Conservation (phyloP, 768 basidiomycete species). For the Boletus subparvulus region DNA sequence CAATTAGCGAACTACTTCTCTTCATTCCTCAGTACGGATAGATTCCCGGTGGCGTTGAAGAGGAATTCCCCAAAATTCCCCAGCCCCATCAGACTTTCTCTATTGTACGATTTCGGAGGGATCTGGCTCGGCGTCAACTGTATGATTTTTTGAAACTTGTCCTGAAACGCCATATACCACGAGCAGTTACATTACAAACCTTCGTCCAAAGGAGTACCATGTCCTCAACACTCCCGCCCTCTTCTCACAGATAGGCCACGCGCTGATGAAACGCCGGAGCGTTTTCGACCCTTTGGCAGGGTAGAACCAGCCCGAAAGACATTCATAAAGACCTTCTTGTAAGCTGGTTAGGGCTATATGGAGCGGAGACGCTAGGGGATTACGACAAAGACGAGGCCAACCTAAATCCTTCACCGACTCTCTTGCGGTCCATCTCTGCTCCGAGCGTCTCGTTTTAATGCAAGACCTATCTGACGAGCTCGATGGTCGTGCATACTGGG, state of each 20-base stretch:
- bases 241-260: slow-evolving; percentile 1
- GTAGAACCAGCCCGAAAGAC: background rate
- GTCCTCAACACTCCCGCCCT: slow-evolving; percentile 3
- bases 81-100: slow-evolving; percentile 1
- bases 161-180: background rate
- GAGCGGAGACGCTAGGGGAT: background rate
- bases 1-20: background rate
- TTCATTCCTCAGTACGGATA: background rate
- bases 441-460: background rate
- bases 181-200: slow-evolving; percentile 2
- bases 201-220: slow-evolving; percentile 3
- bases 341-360: background rate
- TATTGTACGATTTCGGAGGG: slow-evolving; percentile 2
- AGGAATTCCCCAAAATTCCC: background rate
- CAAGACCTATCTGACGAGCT: slow-evolving; percentile 1
- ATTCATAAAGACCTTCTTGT: background rate
- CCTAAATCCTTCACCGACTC: background rate
- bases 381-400: background rate
- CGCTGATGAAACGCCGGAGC: background rate
- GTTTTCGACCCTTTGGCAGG: background rate
- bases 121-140: slow-evolving; percentile 6
- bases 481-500: slow-evolving; percentile 1
- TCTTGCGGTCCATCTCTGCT: background rate
- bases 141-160: slow-evolving; percentile 1
- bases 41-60: background rate